Evolutionary conservation across 2,329 filamentous ascomycete species (phyloP).

Genomic region (Allantophomopsis cytisporea): DNA sequence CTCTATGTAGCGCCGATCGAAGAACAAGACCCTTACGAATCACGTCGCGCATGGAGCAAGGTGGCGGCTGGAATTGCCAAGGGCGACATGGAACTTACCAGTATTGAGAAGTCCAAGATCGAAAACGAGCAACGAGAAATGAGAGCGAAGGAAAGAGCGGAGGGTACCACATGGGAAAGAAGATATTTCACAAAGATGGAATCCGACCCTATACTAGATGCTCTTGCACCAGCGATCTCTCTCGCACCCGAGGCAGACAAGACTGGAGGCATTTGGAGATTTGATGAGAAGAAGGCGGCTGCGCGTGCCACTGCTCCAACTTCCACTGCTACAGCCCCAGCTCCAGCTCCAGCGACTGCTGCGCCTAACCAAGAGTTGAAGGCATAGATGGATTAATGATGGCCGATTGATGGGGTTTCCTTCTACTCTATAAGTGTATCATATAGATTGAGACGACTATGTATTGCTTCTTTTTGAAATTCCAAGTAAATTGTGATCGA

Average conservation of each 20-base stretch:
- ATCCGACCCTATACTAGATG: slow-evolving; percentile 26
- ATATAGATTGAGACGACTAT: no score
- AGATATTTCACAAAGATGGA: slow-evolving; percentile 59
- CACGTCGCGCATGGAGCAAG: slow-evolving; percentile 74
- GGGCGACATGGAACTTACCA: slow-evolving; percentile 74
- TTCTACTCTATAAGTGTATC: no score
- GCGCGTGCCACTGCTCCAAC: neutral
- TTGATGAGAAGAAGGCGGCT: slow-evolving; percentile 31
- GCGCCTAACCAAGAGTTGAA: no score
- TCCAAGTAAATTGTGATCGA: no score
- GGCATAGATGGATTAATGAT: no score
- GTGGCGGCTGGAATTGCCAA: slow-evolving; percentile 69
- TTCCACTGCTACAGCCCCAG: neutral
- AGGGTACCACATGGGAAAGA: slow-evolving; percentile 66
- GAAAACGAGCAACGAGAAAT: slow-evolving; percentile 76
- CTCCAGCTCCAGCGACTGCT: no score
- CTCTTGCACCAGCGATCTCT: slow-evolving; percentile 26
- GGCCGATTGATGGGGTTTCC: no score
- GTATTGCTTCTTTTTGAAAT: no score
- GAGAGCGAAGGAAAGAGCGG: slow-evolving; percentile 61
- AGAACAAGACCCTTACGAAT: slow-evolving; percentile 76
- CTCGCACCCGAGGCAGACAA: slow-evolving; percentile 37
- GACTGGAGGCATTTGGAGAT: slow-evolving; percentile 59
- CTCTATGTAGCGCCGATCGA: slow-evolving; percentile 61
- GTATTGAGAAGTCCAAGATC: slow-evolving; percentile 72